Base-by-base conservation (phyloP, 345 rosid genomes). In the Sonneratia alba region DNA sequence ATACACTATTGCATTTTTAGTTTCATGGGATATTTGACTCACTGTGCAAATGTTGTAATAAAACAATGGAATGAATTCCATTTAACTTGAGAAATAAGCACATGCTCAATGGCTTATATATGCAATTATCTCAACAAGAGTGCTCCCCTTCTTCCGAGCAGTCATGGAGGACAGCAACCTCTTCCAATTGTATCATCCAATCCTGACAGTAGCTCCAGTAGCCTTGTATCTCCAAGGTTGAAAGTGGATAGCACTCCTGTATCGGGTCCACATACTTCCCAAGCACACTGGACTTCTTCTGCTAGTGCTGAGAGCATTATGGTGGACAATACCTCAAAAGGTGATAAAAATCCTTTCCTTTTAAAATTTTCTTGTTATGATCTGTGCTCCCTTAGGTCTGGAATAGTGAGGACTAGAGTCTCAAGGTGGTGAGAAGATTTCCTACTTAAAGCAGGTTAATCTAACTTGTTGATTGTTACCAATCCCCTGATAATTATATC, bases 151-250 rank as follows among this genome's bases (percentile, higher is more conserved):
- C 56, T 34, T 68, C 76, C 75, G 69, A 71, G 72, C 83, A 89
- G 97, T 75, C 88, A 85, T 72, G 75, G 81, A 53, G 94, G 83
- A 74, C 82, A 77, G 66, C 83, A 79, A 76, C 83, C 78, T 77
- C 71, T 75, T 70, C 47, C 81, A 67, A 81, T 86, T 75, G 79
- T 82, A 43, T 42, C 86, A 57, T 72, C 82, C 61, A 91, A 83
- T 78, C 85, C 79, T 53, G 91, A 87, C 59, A 72, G 83, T 79
- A 81, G 87, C 83, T 77, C 91, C 65, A 83, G 82, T 80, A 95
- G 87, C 72, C 87, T 85, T 82, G 83, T 86, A 48, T 87, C 97
- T 65, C 97, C 98, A 37, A 73, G 78, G 72, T 76, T 87, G 78
- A 85, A 80, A 71, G 18, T 85, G 48, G 96, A 85, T 70, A 82